phyloP scores from a whole-genome alignment of 2,329 filamentous ascomycete species.

The Claviceps humidiphila region DNA sequence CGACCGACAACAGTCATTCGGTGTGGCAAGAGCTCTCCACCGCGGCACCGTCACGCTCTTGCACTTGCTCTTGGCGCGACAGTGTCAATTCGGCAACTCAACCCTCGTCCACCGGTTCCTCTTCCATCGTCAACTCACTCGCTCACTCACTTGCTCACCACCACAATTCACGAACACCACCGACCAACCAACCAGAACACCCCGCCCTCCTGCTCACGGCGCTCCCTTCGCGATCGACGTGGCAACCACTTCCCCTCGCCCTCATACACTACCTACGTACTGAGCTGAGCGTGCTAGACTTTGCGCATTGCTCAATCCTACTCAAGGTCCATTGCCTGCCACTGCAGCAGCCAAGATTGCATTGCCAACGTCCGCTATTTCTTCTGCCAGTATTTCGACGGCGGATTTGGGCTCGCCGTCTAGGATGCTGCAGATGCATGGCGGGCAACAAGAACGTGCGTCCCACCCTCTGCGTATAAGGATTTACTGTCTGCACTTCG shows the following conservation, averaged over 20 bases:
- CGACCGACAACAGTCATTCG: background rate
- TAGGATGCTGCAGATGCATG: conserved; percentile 32
- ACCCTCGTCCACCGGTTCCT: no score
- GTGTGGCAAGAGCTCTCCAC: background rate
- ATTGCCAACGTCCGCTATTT: conserved; percentile 11
- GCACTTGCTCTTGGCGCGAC: background rate
- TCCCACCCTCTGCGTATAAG: conserved; percentile 3
- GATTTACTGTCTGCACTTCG: no score
- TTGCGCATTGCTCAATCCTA: background rate
- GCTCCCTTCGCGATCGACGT: background rate
- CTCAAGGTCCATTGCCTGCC: background rate
- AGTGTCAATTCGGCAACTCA: no score
- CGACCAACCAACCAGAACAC: background rate
- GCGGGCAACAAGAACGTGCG: conserved; percentile 27
- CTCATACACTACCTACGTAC: background rate
- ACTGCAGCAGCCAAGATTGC: background rate
- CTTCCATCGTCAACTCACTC: no score
- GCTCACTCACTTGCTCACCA: no score
- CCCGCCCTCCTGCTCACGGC: background rate
- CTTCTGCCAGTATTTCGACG: conserved; percentile 5
- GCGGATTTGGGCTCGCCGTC: conserved; percentile 14
- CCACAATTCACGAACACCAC: background rate
- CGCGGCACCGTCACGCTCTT: background rate
- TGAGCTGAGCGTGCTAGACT: background rate
- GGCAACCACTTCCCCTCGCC: background rate